phyloP scores from a whole-genome alignment of 257 asterid genomes.

The Petunia axillaris region DNA sequence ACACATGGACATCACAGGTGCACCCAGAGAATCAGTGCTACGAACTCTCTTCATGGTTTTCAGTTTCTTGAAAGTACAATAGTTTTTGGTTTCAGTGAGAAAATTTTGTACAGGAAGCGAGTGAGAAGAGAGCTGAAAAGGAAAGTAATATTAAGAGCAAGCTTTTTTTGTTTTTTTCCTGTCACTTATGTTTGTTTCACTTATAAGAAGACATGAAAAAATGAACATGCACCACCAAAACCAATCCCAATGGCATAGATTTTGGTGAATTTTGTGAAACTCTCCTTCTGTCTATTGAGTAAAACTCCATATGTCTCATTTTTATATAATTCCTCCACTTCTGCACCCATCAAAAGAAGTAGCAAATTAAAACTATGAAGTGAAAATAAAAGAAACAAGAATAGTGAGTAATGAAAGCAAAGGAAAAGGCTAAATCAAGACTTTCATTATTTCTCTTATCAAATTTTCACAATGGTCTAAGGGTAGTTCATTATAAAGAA shows the following conservation, averaged over 20 bases:
- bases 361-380: background rate
- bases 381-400: background rate
- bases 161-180: background rate
- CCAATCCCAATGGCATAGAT: conserved; percentile 63
- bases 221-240: conserved; percentile 40
- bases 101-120: conserved; percentile 5
- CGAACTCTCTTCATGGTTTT: conserved; percentile 71
- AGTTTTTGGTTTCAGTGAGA: background rate
- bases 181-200: conserved; percentile 17
- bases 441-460: background rate
- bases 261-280: conserved; percentile 38
- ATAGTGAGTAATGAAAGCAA: background rate
- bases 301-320: conserved; percentile 48
- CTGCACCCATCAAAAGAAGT: conserved; percentile 51
- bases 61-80: background rate
- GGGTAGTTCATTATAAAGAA: conserved; percentile 45
- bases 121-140: conserved; percentile 19
- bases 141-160: background rate
- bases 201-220: conserved; percentile 36
- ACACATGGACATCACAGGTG: conserved; percentile 70
- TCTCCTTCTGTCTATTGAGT: conserved; percentile 47
- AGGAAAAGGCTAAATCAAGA: conserved; percentile 16
- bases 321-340: conserved; percentile 43
- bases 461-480: conserved; percentile 28
- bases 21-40: conserved; percentile 79